Evolutionary conservation across 192 early-diverging fungal species (phyloP), one percentile per base, ranked within the genome.

Genomic region (Podila clonocystis): DNA sequence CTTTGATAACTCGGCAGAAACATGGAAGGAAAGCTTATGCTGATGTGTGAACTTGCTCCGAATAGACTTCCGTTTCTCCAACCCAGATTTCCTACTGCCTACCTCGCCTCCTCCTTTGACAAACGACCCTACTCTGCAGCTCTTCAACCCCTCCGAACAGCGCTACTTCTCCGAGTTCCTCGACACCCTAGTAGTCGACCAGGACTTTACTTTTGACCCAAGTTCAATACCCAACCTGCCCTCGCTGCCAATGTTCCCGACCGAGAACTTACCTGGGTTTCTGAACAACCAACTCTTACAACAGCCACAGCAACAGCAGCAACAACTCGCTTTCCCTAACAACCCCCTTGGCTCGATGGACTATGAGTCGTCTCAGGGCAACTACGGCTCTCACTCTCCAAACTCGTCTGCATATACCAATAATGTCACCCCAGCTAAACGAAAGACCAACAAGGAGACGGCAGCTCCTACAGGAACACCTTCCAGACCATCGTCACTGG

Each of bases 101-200:
- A 65, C 69, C 7, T 67, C 70, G 6, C 70, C 69, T 1, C 45
- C 62, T 15, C 22, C 58, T 0, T 29, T 80, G 30, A 58, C 62
- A 5, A 31, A 34, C 19, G 77, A 80, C 30, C 70, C 77, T 17
- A 68, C 77, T 6, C 58, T 65, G 50, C 41, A 50, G 28, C 71
- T 80, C 62, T 73, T 80, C 62, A 80, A 80, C 55, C 67, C 77
- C 5, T 80, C 77, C 28, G 87, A 89, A 49, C 85, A 85, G 58
- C 79, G 72, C 33, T 77, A 83, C 33, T 86, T 89, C 38, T 78
- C 77, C n/a, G 82, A 89, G 69, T 89, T 89, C 74, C 64, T 89
- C 60, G 87, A 89, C 50, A 72, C 78, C 4, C 67, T 89, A 57
- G 84, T 85, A 58, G 73, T 86, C 9, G 87, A 87, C 62, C 84